Conservation (phyloP, 805 yeast species). For the Scheffersomyces ergatensis region DNA sequence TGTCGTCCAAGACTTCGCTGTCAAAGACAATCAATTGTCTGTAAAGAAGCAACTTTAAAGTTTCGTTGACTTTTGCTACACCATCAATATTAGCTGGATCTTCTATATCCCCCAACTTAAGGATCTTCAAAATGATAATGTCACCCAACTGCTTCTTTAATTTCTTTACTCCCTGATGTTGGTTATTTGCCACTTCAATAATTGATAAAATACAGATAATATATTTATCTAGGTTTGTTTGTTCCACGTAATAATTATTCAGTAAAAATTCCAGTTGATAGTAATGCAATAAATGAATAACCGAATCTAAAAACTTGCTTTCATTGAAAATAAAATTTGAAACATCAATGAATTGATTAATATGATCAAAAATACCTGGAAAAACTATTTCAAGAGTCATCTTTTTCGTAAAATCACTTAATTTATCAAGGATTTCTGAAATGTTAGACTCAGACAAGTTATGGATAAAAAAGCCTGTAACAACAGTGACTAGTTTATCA, state of each 20-base stretch:
- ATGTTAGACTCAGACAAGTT: slow-evolving; percentile 18
- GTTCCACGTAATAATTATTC: slow-evolving; percentile 22
- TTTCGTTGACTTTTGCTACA: slow-evolving; percentile 10
- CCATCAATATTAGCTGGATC: slow-evolving; percentile 2
- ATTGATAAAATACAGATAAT: slow-evolving; percentile 27
- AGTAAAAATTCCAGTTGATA: slow-evolving; percentile 28
- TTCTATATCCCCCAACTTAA: slow-evolving; percentile 17
- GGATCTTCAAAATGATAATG: slow-evolving; percentile 23
- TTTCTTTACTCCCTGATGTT: slow-evolving; percentile 7
- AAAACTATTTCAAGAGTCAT: slow-evolving; percentile 31
- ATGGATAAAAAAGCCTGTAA: slow-evolving; percentile 36
- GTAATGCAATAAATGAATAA: slow-evolving; percentile 21
- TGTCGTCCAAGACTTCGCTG: slow-evolving; percentile 28
- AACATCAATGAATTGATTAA: slow-evolving; percentile 28
- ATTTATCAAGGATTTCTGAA: slow-evolving; percentile 18
- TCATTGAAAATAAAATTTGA: slow-evolving; percentile 36
- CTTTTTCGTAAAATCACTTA: slow-evolving; percentile 35
- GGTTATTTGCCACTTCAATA: slow-evolving; percentile 19
- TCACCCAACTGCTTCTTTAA: slow-evolving; percentile 26
- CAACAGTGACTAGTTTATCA: slow-evolving; percentile 26
- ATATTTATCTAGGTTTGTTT: slow-evolving; percentile 20
- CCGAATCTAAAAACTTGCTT: slow-evolving; percentile 20
- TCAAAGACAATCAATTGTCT: slow-evolving; percentile 31
- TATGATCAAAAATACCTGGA: slow-evolving; percentile 34
- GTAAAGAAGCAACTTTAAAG: slow-evolving; percentile 27